These are phyloP conservation scores for Neurospora pannonica DNA, from an alignment of 495 filamentous ascomycete genomes.

Conservation along the genomic window DNA sequence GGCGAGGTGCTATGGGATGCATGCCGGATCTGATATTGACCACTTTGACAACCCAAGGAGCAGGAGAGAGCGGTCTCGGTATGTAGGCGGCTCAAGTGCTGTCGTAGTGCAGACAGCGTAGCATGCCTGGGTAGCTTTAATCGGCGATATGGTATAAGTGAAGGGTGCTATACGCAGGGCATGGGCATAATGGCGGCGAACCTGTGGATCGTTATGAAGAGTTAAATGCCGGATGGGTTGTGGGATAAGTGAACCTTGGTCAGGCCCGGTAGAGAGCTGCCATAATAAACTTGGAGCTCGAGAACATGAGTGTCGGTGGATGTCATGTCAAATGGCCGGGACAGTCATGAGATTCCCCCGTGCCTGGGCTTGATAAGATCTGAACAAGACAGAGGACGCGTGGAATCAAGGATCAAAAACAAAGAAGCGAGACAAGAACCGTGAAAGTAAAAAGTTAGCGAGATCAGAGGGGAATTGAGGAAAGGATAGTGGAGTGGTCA, in stretches of 20 bases:
- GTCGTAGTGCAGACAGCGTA: neutral
- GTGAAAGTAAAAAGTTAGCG: neutral
- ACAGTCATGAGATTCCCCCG: neutral
- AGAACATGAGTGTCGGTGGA: neutral
- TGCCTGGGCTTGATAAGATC: neutral
- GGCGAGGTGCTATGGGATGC: neutral
- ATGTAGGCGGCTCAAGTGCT: neutral
- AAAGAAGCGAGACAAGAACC: neutral
- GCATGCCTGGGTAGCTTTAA: neutral
- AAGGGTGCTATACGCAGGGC: neutral
- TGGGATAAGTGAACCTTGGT: neutral
- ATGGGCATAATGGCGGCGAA: neutral
- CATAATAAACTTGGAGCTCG: neutral
- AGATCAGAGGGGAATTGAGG: neutral
- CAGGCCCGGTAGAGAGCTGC: neutral
- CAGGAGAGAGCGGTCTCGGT: neutral
- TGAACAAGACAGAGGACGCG: neutral
- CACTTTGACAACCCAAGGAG: neutral
- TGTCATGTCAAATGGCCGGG: neutral
- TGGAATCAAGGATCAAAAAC: neutral
- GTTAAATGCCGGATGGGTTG: neutral
- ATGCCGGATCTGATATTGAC: neutral
- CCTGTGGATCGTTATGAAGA: neutral
- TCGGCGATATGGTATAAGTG: neutral
- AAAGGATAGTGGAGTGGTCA: neutral